These are phyloP conservation scores for Annona squamosa DNA, from an alignment of 164 flowering plant species.

Conservation along the genomic window DNA sequence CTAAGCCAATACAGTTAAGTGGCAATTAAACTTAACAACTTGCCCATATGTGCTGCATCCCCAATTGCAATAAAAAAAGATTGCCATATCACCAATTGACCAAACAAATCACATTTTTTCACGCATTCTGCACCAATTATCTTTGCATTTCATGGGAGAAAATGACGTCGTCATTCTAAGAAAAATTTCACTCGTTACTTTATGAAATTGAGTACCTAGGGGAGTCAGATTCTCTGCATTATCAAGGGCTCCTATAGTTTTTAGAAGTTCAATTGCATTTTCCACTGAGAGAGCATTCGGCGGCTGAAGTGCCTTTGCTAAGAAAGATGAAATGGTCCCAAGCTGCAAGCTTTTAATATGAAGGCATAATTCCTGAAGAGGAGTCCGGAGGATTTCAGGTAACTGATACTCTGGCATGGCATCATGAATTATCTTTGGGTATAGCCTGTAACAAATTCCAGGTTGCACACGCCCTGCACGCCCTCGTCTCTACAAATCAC, in stretches of 20 bases:
- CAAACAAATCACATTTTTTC: background rate
- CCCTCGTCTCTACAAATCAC: slow-evolving; percentile 72
- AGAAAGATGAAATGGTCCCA: slow-evolving; percentile 67
- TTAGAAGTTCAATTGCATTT: slow-evolving; percentile 91
- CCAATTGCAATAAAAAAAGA: too few species aligned
- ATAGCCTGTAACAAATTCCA: slow-evolving; percentile 83
- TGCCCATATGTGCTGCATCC: too few species aligned
- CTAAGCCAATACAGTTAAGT: too few species aligned
- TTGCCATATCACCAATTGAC: too few species aligned
- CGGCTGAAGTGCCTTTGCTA: slow-evolving; percentile 90
- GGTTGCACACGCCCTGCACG: slow-evolving; percentile 99
- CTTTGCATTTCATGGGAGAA: background rate
- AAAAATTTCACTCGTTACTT: background rate
- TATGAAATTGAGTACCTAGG: slow-evolving; percentile 45
- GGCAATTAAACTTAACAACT: too few species aligned
- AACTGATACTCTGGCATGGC: slow-evolving; percentile 81
- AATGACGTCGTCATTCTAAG: background rate
- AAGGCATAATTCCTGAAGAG: slow-evolving; percentile 87
- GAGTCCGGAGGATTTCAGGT: slow-evolving; percentile 93
- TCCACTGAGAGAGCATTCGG: slow-evolving; percentile 85
- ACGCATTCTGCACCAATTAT: background rate
- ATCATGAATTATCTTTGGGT: slow-evolving; percentile 75
- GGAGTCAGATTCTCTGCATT: slow-evolving; percentile 86
- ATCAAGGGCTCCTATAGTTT: slow-evolving; percentile 86
- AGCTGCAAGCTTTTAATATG: slow-evolving; percentile 85